phyloP scores from a whole-genome alignment of 2,329 filamentous ascomycete species.

The Acrocalymma vagum region DNA sequence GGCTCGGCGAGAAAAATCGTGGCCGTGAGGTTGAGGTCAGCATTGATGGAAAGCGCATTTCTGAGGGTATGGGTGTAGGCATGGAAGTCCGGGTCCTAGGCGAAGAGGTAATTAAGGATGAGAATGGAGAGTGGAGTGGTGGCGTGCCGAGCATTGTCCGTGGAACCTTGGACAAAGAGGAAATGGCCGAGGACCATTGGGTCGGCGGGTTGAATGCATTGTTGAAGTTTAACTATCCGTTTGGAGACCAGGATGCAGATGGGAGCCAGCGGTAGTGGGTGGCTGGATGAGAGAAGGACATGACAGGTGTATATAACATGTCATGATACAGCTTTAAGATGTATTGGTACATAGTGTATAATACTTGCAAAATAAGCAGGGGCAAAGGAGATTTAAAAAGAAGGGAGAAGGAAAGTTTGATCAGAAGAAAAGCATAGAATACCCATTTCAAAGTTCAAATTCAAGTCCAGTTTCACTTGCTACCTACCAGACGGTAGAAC shows the following conservation, averaged over 20 bases:
- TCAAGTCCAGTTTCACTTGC: too few species aligned
- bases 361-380: too few species aligned
- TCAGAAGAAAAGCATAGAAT: too few species aligned
- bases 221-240: conserved; percentile 97
- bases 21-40: conserved; percentile 60
- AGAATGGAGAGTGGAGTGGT: conserved; percentile 68
- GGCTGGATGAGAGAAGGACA: conserved; percentile 2
- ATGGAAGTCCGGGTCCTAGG: conserved; percentile 88
- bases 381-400: too few species aligned
- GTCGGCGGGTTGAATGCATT: conserved; percentile 92
- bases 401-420: too few species aligned
- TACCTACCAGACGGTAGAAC: too few species aligned
- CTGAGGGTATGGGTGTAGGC: conserved; percentile 53
- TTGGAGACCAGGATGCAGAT: conserved; percentile 66
- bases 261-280: background rate
- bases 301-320: too few species aligned
- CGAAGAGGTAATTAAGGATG: conserved; percentile 69
- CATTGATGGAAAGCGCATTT: conserved; percentile 57
- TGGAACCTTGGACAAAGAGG: conserved; percentile 49
- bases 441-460: too few species aligned
- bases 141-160: conserved; percentile 93
- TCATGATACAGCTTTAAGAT: too few species aligned
- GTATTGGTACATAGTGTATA: too few species aligned
- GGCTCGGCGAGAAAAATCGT: conserved; percentile 72
- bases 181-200: conserved; percentile 84